Conservation (phyloP, 176 grass and related monocot species). For the Carex scoparia region DNA sequence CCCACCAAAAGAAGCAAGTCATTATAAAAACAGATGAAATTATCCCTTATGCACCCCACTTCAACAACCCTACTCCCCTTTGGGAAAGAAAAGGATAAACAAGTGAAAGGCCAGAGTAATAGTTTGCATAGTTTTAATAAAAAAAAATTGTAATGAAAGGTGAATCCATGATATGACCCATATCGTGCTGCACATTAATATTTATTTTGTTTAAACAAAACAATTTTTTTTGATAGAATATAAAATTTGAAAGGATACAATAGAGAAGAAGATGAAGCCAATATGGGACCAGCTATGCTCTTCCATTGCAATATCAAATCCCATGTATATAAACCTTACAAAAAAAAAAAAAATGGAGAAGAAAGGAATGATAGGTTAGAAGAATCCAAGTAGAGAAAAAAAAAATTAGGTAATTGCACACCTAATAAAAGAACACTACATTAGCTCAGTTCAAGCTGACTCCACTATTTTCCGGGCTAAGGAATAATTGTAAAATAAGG, state of each 20-base stretch:
- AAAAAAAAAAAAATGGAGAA: not conserved
- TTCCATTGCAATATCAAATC: conserved; percentile 99
- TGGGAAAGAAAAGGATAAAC: not conserved
- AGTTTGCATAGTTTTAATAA: not conserved
- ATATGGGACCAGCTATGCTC: conserved; percentile 99
- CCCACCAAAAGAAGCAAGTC: not conserved
- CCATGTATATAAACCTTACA: conserved; percentile 99
- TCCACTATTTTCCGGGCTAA: not conserved
- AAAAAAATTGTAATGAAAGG: not conserved
- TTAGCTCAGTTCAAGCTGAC: not conserved
- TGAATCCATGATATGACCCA: not conserved
- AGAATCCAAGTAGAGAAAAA: not conserved
- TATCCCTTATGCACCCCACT: not conserved
- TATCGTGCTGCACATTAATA: not conserved
- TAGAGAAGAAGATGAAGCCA: conserved; percentile 99
- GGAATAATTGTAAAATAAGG: not conserved
- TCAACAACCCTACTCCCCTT: not conserved
- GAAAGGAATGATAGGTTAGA: not conserved
- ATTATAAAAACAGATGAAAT: not conserved
- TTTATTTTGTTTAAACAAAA: not conserved
- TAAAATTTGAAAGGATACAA: conserved; percentile 72
- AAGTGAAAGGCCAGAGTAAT: not conserved
- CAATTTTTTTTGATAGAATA: not conserved
- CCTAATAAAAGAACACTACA: not conserved
- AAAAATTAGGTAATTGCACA: not conserved